Evolutionary conservation across 768 basidiomycete genomes (phyloP).

Genomic region (Royoungia palumana): DNA sequence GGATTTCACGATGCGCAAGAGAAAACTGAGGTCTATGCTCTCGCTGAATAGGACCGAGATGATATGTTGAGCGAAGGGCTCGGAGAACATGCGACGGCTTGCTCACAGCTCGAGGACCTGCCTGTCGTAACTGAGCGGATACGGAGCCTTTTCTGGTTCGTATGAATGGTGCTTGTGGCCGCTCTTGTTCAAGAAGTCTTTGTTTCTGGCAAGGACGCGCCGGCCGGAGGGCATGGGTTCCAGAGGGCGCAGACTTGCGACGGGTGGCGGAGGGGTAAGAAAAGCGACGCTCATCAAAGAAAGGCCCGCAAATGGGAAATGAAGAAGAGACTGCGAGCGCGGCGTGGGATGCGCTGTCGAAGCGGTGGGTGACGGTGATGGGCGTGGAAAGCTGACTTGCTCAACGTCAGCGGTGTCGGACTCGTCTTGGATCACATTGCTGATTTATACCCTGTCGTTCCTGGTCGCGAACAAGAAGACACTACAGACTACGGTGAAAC

Average conservation of each 20-base stretch:
- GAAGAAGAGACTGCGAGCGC: background rate
- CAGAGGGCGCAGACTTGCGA: constrained; percentile 21
- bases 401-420: constrained; percentile 1
- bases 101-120: constrained; percentile 65
- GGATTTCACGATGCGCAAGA: constrained; percentile 47
- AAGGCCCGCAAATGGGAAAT: background rate
- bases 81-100: background rate
- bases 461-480: constrained; percentile 5
- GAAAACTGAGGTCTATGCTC: constrained; percentile 50
- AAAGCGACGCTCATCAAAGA: constrained; percentile 8
- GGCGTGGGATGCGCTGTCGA: constrained; percentile 9
- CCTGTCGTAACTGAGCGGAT: constrained; percentile 70
- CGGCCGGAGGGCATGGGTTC: constrained; percentile 27
- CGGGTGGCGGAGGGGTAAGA: constrained; percentile 16
- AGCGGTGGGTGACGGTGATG: constrained; percentile 1
- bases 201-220: constrained; percentile 35
- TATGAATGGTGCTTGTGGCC: constrained; percentile 66
- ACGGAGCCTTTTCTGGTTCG: constrained; percentile 74
- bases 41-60: constrained; percentile 37
- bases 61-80: constrained; percentile 5
- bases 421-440: constrained; percentile 1
- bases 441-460: background rate
- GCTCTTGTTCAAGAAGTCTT: constrained; percentile 59
- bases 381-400: constrained; percentile 11
- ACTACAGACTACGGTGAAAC: constrained; percentile 16